Base-by-base conservation (phyloP, 768 basidiomycete genomes). In the Lepiota venenata region DNA sequence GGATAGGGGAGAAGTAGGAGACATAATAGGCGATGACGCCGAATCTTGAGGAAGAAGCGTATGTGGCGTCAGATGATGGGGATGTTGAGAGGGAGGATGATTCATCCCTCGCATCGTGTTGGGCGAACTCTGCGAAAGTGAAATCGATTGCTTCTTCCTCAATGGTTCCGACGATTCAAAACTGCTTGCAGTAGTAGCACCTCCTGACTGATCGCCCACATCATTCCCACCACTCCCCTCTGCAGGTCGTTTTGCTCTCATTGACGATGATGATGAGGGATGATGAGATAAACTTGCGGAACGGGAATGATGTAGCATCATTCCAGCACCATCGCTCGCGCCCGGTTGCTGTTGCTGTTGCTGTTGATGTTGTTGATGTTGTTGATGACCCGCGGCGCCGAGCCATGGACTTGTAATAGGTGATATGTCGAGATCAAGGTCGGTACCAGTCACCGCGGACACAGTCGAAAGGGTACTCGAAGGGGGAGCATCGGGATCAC, bases 401-500 rank as follows among this genome's bases (percentile, higher is more conserved):
- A 92, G 75, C 87, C 89, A 91, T 1, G 89, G 89, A 59, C 88
- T 91, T 0, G 88, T 88, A 18, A 92, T 71, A 0, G 90, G 89
- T 1, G 88, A 89, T 45, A 92, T 82, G 56, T 92, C 86, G 55
- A 85, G 76, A 55, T 86, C 88, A 22, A 87, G 67, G 52, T 88
- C 83, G 76, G 76, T 2, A 75, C 69, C 11, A 77, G 66, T 1
- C 70, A 55, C 35, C 53, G n/a, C 16, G 32, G 53, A 47, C 2
- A 46, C 36, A 32, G 20, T 53, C 14, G 52, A 53, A 27, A 55
- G 38, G 3, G 53, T 47, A 9, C 63, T 46, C 46, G 60, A 22
- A 57, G 64, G 36, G 69, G 72, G 58, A 61, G 75, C n/a, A 67
- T 74, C 10, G 73, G 74, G 62, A 47, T 53, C 57, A 43, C 35